Percentiles rank a stretch among this genome's conserved stretches.
Evolutionary conservation across 495 filamentous ascomycete species (phyloP).

Genomic region (Collariella sp.): DNA sequence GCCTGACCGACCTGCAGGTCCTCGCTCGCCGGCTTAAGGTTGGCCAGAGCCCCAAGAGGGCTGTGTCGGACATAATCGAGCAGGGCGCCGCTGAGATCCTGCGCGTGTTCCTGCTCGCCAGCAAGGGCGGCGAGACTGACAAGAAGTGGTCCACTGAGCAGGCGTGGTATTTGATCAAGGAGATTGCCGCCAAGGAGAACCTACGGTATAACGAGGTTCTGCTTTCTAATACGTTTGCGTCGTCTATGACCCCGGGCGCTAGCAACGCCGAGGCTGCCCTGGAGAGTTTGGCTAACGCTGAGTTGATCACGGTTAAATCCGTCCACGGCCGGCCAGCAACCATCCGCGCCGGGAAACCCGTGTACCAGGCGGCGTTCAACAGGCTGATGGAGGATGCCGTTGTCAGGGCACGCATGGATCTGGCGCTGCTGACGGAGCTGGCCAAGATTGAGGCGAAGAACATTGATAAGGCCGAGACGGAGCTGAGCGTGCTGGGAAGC

Average conservation of each 20-base stretch:
- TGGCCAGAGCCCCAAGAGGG: constrained; percentile 75
- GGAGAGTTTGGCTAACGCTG: constrained; percentile 73
- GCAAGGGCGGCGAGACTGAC: constrained; percentile 30
- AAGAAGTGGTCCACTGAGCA: constrained; percentile 70
- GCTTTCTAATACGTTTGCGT: constrained; percentile 61
- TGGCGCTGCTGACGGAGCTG: constrained; percentile 56
- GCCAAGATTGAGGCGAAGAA: constrained; percentile 61
- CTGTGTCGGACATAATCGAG: constrained; percentile 82
- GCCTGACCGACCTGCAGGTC: constrained; percentile 88
- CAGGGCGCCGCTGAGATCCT: constrained; percentile 82
- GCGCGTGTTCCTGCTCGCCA: constrained; percentile 75
- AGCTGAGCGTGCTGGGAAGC: constrained; percentile 56
- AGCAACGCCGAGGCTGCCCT: constrained; percentile 58
- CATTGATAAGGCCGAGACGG: constrained; percentile 72
- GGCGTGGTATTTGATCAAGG: constrained; percentile 80
- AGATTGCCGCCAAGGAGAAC: constrained; percentile 50
- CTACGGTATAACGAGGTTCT: constrained; percentile 79
- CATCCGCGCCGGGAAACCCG: constrained; percentile 76
- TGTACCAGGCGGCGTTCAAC: constrained; percentile 77
- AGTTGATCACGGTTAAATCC: constrained; percentile 73
- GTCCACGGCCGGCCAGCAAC: constrained; percentile 62
- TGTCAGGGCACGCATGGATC: constrained; percentile 63
- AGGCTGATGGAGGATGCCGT: constrained; percentile 61
- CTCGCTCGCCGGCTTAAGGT: constrained; percentile 83
- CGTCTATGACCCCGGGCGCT: constrained; percentile 33